Evolutionary conservation across 2,329 filamentous ascomycete species (phyloP).

Genomic region (Lachnellula suecica): DNA sequence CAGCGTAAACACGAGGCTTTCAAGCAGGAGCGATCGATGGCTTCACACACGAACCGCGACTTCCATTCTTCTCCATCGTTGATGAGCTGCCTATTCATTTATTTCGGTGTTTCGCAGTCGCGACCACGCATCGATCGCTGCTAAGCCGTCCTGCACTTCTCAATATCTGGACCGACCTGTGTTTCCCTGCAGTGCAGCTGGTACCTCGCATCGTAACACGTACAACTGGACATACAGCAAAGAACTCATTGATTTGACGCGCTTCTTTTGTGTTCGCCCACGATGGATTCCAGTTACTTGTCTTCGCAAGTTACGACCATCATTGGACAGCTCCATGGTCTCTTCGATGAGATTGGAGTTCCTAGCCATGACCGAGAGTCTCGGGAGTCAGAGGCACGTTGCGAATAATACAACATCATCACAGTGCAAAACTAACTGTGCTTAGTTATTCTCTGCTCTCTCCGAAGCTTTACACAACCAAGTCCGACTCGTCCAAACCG

Average conservation of each 20-base stretch:
- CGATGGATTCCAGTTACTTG: slow-evolving; percentile 88
- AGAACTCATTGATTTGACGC: slow-evolving; percentile 9
- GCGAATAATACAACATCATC: slow-evolving; percentile 12
- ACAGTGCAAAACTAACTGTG: slow-evolving; percentile 24
- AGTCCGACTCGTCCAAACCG: slow-evolving; percentile 76
- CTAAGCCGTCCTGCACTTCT: slow-evolving; percentile 10
- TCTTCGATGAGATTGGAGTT: slow-evolving; percentile 98
- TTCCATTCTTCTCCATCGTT: slow-evolving; percentile 15
- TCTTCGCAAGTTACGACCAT: slow-evolving; percentile 94
- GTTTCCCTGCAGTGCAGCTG: background rate
- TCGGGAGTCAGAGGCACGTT: slow-evolving; percentile 80
- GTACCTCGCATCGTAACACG: background rate
- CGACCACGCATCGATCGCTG: slow-evolving; percentile 25
- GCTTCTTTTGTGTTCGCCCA: slow-evolving; percentile 9
- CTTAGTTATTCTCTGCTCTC: slow-evolving; percentile 82
- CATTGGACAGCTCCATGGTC: slow-evolving; percentile 85
- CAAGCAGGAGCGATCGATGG: no score
- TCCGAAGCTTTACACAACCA: slow-evolving; percentile 92
- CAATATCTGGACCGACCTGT: slow-evolving; percentile 1
- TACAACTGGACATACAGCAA: background rate
- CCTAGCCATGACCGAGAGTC: slow-evolving; percentile 86
- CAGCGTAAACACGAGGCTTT: no score
- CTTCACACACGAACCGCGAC: slow-evolving; percentile 10
- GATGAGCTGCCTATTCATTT: slow-evolving; percentile 23
- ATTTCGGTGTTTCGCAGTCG: slow-evolving; percentile 25